Evolutionary conservation across 768 basidiomycete species (phyloP), one percentile per base, ranked within the genome.

Genomic region (Termitomyces sp.): DNA sequence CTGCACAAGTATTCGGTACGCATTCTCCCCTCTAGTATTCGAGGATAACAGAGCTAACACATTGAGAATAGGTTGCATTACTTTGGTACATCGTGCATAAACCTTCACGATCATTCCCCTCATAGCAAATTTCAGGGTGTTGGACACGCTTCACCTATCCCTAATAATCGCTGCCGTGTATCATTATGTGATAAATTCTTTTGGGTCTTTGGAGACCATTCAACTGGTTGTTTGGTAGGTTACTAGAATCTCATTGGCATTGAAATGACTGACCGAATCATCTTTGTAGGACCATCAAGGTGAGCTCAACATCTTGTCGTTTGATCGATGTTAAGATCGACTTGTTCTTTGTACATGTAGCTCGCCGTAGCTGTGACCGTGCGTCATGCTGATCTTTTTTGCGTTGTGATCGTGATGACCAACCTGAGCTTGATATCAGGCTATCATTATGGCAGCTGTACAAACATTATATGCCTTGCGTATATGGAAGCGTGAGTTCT

Each of bases 401-500:
- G n/a, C n/a, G n/a, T n/a, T n/a, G n/a, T n/a, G n/a, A n/a, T n/a
- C n/a, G n/a, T n/a, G n/a, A n/a, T n/a, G n/a, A n/a, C n/a, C n/a
- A n/a, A n/a, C n/a, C n/a, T n/a, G n/a, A n/a, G n/a, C n/a, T n/a
- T n/a, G n/a, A n/a, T n/a, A n/a, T n/a, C n/a, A n/a, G n/a, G n/a
- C n/a, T n/a, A n/a, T n/a, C n/a, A n/a, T n/a, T n/a, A n/a, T n/a
- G n/a, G n/a, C n/a, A n/a, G n/a, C n/a, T n/a, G n/a, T n/a, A n/a
- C n/a, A n/a, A n/a, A n/a, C n/a, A n/a, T n/a, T n/a, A n/a, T n/a
- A n/a, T n/a, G n/a, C n/a, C 22, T 20, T 70, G 22, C 67, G 73
- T 7, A 63, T 73, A 9, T 74, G 71, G 71, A 71, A 66, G 59
- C 66, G 73, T 74, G 56, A 49, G 70, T 69, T 8, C 6, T 13